Conservation (phyloP, 441 rosid species). For the Erodium texanum region DNA sequence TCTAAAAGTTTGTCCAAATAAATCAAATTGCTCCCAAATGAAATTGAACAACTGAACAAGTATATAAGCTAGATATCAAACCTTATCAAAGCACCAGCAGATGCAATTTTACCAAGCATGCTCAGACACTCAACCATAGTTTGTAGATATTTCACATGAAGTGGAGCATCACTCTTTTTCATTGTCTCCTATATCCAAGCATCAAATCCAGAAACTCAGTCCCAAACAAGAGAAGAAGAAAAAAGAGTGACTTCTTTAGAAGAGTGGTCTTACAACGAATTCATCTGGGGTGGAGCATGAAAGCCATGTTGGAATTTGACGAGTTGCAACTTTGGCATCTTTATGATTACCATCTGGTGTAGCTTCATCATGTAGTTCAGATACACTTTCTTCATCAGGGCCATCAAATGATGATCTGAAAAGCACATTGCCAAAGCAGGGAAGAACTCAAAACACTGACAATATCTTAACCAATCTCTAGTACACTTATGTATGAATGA, state of each 20-base stretch:
- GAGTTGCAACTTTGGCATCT: constrained; percentile 37
- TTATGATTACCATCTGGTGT: constrained; percentile 37
- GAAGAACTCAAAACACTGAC: background rate
- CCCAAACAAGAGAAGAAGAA: constrained; percentile 15
- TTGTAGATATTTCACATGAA: constrained; percentile 89
- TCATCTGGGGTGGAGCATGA: constrained; percentile 87
- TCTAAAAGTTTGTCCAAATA: constrained; percentile 1
- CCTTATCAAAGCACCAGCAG: constrained; percentile 98
- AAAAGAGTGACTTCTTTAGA: constrained; percentile 17
- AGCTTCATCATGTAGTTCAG: constrained; percentile 52
- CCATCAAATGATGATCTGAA: constrained; percentile 81
- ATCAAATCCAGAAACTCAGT: constrained; percentile 21
- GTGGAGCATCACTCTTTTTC: constrained; percentile 79
- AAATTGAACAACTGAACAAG: background rate
- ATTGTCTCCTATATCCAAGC: constrained; percentile 59
- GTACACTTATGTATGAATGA: constrained; percentile 3
- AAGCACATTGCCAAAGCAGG: constrained; percentile 17
- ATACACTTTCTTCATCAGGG: constrained; percentile 57
- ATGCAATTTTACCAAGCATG: constrained; percentile 93
- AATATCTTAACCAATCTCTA: constrained; percentile 3
- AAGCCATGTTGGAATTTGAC: constrained; percentile 78
- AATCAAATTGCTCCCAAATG: background rate
- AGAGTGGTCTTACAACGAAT: constrained; percentile 53
- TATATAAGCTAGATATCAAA: constrained; percentile 33
- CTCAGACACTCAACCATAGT: constrained; percentile 96